Evolutionary conservation across 2,329 filamentous ascomycete genomes (phyloP).

Genomic region (Cytospora chrysosperma): DNA sequence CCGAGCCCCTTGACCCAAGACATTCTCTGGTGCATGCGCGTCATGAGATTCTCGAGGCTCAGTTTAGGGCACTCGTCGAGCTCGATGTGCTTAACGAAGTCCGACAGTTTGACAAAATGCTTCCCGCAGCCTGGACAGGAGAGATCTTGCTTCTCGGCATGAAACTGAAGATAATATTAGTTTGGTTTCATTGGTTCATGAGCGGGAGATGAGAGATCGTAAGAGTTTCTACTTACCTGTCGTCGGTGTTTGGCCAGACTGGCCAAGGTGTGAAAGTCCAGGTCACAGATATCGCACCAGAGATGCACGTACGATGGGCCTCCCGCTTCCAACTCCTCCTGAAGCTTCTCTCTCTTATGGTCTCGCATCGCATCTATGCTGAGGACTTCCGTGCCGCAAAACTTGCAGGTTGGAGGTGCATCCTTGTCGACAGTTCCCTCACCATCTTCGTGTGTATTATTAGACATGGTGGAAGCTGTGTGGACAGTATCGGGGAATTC

Average conservation of each 20-base stretch:
- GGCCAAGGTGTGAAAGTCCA: constrained; percentile 36
- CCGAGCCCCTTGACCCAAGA: constrained; percentile 36
- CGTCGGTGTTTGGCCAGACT: constrained; percentile 37
- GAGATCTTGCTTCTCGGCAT: constrained; percentile 42
- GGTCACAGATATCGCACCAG: constrained; percentile 40
- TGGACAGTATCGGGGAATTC: background rate
- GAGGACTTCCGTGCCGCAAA: constrained; percentile 20
- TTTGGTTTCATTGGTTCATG: too few relatives aligned
- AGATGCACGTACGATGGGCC: constrained; percentile 34
- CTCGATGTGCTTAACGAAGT: constrained; percentile 48
- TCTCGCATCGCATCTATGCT: constrained; percentile 26
- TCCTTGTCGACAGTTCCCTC: background rate
- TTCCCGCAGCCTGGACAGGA: constrained; percentile 47
- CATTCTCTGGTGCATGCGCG: constrained; percentile 32
- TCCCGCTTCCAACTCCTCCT: constrained; percentile 19
- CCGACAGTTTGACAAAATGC: constrained; percentile 38
- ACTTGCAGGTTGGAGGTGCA: constrained; percentile 21
- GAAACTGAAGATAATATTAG: constrained; percentile 32
- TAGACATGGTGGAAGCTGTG: background rate
- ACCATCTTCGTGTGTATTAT: background rate
- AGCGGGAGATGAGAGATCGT: too few relatives aligned
- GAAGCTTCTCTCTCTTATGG: constrained; percentile 33
- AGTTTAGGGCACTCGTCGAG: constrained; percentile 39
- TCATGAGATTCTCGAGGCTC: constrained; percentile 3
- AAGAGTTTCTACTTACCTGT: constrained; percentile 35